Percentiles rank a stretch among this genome's conserved stretches.
Conservation (phyloP, 108 stramenopile genomes). For the Phaeodactylum tricornutum region DNA sequence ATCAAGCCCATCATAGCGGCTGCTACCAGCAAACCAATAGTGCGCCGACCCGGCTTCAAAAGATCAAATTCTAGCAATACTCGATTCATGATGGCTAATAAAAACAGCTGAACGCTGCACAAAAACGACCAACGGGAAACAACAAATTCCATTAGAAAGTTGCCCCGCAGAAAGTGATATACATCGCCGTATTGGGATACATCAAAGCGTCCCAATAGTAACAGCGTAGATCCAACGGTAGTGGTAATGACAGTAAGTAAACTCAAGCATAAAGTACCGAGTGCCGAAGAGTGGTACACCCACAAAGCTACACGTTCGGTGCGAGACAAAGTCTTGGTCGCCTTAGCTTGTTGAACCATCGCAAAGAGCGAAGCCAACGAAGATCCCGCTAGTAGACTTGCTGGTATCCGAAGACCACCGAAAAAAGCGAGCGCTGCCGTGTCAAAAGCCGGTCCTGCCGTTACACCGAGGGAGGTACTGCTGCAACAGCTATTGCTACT, state of each 20-base stretch:
- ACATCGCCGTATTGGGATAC: background rate
- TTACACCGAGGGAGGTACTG: too few species aligned
- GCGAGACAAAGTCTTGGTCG: background rate
- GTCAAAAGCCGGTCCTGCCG: background rate
- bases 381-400: background rate
- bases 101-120: background rate
- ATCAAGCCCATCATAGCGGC: too few species aligned
- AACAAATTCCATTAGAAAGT: background rate
- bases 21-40: background rate
- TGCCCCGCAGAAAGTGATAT: slow-evolving; percentile 2
- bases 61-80: slow-evolving; percentile 1
- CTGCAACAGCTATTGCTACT: too few species aligned
- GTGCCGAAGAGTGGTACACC: background rate
- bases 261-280: background rate
- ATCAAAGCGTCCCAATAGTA: background rate
- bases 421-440: background rate
- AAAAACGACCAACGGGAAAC: slow-evolving; percentile 2
- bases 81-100: background rate
- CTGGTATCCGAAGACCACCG: background rate
- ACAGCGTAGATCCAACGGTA: background rate
- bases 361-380: background rate
- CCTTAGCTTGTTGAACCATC: background rate
- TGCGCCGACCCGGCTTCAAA: background rate
- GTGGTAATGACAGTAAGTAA: background rate
- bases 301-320: background rate